A percentile compares a stretch with the other conserved stretches of the same genome.
Conservation (phyloP, 1,139 yeast genomes). For the Kodamaea sp. region DNA sequence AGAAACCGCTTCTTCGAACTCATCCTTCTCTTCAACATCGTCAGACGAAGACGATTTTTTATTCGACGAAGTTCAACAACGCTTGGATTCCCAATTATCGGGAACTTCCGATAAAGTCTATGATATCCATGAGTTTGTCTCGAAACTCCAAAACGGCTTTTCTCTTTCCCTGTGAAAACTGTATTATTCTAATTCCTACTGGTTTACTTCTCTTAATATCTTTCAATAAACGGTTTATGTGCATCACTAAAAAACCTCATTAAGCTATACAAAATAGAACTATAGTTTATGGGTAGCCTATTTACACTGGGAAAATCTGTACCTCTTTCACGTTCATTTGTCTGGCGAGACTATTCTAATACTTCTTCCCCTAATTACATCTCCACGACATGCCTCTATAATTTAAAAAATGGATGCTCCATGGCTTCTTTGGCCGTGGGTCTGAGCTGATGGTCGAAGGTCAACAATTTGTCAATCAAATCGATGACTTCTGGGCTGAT, state of each 20-base stretch:
- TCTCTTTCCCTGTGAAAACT: slow-evolving; percentile 15
- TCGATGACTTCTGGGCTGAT: slow-evolving; percentile 65
- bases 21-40: slow-evolving; percentile 7
- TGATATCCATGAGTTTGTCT: slow-evolving; percentile 27
- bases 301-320: too few species aligned
- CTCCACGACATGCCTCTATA: too few species aligned
- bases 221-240: slow-evolving; percentile 1
- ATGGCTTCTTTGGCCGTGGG: slow-evolving; percentile 77
- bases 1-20: background rate
- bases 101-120: slow-evolving; percentile 27
- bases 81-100: slow-evolving; percentile 22
- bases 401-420: slow-evolving; percentile 57
- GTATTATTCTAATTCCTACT: background rate
- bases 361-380: too few species aligned
- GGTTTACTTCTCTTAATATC: background rate
- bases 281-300: too few species aligned
- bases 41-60: slow-evolving; percentile 19
- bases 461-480: slow-evolving; percentile 63
- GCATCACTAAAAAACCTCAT: background rate
- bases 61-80: slow-evolving; percentile 27
- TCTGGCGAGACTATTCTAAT: too few species aligned
- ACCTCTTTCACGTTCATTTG: too few species aligned
- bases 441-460: slow-evolving; percentile 73
- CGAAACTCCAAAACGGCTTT: slow-evolving; percentile 27
- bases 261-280: slow-evolving; percentile 1